A percentile compares a stretch with the other conserved stretches of the same genome.
Evolutionary conservation across 2,329 filamentous ascomycete species (phyloP).

Genomic region (Phyllosticta citriasiana): DNA sequence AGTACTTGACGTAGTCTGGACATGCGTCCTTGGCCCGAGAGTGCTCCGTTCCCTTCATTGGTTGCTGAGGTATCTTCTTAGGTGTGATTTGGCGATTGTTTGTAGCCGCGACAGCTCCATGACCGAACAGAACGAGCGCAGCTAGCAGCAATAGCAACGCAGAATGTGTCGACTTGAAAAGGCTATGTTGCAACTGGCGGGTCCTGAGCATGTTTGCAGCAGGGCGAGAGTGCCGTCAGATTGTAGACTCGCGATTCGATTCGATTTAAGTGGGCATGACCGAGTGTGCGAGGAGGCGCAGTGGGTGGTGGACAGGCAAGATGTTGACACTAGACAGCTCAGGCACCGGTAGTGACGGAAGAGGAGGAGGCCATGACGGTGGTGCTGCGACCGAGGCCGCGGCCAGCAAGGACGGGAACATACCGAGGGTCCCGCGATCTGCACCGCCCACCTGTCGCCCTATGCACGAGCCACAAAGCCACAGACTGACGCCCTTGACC

Average conservation of each 20-base stretch:
- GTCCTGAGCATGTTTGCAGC: background rate
- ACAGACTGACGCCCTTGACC: background rate
- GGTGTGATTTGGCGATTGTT: background rate
- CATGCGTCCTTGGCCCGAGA: conserved; percentile 35
- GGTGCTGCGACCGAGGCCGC: background rate
- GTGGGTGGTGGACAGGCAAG: background rate
- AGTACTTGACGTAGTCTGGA: conserved; percentile 46
- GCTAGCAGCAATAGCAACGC: background rate
- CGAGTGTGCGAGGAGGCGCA: background rate
- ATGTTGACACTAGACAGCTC: background rate
- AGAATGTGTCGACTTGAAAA: background rate
- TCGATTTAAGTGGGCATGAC: background rate
- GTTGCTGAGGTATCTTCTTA: background rate
- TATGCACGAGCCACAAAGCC: background rate
- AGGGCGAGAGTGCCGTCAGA: background rate
- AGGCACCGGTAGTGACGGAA: background rate
- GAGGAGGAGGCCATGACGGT: background rate
- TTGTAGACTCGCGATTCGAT: background rate
- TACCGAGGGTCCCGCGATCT: background rate
- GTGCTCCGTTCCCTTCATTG: background rate
- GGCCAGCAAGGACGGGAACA: background rate
- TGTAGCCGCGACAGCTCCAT: background rate
- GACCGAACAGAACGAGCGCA: background rate
- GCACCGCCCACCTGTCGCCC: background rate
- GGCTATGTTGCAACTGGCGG: background rate